Evolutionary conservation across 2,329 filamentous ascomycete species (phyloP), one percentile per base, ranked within the genome.

Genomic region (Ophiostoma ulmi): DNA sequence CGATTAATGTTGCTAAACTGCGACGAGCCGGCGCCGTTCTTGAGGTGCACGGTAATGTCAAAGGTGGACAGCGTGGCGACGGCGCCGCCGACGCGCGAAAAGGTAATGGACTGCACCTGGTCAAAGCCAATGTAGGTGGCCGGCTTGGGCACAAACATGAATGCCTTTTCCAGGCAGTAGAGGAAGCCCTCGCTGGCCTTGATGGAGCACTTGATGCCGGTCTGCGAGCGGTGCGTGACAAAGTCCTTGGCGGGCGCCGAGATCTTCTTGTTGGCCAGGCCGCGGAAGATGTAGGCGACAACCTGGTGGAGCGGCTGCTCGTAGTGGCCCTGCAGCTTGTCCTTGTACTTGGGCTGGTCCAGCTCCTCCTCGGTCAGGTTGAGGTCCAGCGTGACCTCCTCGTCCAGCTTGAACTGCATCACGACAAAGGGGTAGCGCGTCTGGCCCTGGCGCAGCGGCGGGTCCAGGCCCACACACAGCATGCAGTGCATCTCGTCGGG

Each of bases 1-100:
- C 94, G 91, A 79, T 97, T 99, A 80, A 99, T 99, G 84, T 99
- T 99, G 82, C 93, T 97, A 83, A 99, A 99, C 77, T 97, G 94
- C 76, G 94, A 93, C 77, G 97, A 93, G 71, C 91, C 91, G 69
- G 88, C 86, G n/a, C 91, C 92, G 75, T 85, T 88, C 85, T 97
- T 98, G 83, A 97, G 87, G 70, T 90, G 90, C 72, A 99, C 92
- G 0, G 93, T 95, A 76, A 99, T 97, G 79, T 99, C 95, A 78
- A 99, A 99, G 1, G 95, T 99, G 71, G 95, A 92, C 75, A 94
- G 91, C 68, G 95, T 92, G 69, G 94, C 97, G 73, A 98, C 90
- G 70, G 94, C 94, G 72, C 95, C 95, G 73, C 93, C 93, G 64
- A 99, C 94, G 78, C 95, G 92, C 38, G 93, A 97, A 85, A 99